A percentile compares a stretch with the other conserved stretches of the same genome.
These are phyloP conservation scores for Fonsecaea nubica DNA, from an alignment of 2,329 filamentous ascomycete species.

Conservation along the genomic window DNA sequence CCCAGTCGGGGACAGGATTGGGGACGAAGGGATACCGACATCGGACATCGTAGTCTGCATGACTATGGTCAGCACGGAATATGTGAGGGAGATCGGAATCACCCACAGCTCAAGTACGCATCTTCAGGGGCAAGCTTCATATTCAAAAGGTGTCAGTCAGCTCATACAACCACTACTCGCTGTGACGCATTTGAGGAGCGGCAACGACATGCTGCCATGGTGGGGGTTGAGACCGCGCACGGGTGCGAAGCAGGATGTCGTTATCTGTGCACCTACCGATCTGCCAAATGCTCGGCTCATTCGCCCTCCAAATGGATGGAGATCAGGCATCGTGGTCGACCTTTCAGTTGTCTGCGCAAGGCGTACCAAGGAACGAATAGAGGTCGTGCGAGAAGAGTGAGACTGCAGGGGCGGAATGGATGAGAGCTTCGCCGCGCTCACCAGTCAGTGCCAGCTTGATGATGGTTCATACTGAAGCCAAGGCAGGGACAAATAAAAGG, in stretches of 20 bases:
- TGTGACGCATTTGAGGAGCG: neutral
- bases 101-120: slow-evolving; percentile 73
- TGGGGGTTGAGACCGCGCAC: neutral
- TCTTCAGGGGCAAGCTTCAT: slow-evolving; percentile 65
- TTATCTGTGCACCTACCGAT: slow-evolving; percentile 47
- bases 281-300: slow-evolving; percentile 60
- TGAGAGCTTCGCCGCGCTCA: slow-evolving; percentile 9
- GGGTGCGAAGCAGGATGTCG: neutral
- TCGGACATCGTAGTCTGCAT: slow-evolving; percentile 68
- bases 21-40: slow-evolving; percentile 55
- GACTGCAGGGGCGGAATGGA: neutral
- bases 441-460: neutral
- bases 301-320: slow-evolving; percentile 62
- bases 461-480: slow-evolving; percentile 1
- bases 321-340: slow-evolving; percentile 40
- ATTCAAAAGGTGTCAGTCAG: slow-evolving; percentile 29
- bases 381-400: slow-evolving; percentile 2
- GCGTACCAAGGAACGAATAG: neutral
- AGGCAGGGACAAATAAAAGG: neutral
- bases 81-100: neutral
- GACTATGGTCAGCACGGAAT: neutral
- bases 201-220: neutral
- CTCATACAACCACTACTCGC: neutral
- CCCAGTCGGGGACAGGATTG: neutral
- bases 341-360: slow-evolving; percentile 6